These are phyloP conservation scores for Termitomyces sp. DNA, from an alignment of 768 basidiomycete genomes.

Conservation along the genomic window DNA sequence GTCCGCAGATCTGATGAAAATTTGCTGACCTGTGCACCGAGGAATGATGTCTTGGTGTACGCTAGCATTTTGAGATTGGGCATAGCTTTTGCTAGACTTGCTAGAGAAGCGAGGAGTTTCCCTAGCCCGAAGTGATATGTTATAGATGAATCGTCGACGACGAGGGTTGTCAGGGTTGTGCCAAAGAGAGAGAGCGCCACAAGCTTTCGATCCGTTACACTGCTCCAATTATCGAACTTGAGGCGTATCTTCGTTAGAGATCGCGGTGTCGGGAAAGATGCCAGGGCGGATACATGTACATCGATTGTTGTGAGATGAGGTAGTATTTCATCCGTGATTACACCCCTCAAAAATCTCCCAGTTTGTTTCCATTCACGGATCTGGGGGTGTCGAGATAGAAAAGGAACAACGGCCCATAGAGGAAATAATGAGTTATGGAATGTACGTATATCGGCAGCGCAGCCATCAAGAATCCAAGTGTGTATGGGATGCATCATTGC, in stretches of 20 bases:
- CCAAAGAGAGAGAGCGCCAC: conserved; percentile 9
- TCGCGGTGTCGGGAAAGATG: conserved; percentile 8
- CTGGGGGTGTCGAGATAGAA: conserved; percentile 9
- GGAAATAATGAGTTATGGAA: conserved; percentile 17
- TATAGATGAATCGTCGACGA: conserved; percentile 6
- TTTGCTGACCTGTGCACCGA: background rate
- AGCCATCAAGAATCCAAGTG: conserved; percentile 17
- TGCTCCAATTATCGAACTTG: conserved; percentile 2
- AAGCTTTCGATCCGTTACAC: conserved; percentile 1
- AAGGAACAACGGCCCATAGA: conserved; percentile 11
- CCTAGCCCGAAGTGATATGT: background rate
- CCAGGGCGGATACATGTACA: conserved; percentile 9
- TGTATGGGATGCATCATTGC: conserved; percentile 18
- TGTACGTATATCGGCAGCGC: conserved; percentile 8
- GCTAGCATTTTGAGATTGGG: conserved; percentile 2
- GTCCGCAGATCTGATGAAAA: background rate
- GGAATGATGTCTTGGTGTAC: background rate
- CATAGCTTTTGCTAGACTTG: background rate
- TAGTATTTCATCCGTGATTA: conserved; percentile 6
- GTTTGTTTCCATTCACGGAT: conserved; percentile 14
- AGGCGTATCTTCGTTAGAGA: conserved; percentile 9
- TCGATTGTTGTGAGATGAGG: conserved; percentile 12
- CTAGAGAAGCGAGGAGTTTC: conserved; percentile 2
- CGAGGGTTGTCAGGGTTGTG: conserved; percentile 6
- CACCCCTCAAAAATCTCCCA: conserved; percentile 3